Conservation (phyloP, 1,139 yeast genomes). For the Lodderomyces parapsilosis region DNA sequence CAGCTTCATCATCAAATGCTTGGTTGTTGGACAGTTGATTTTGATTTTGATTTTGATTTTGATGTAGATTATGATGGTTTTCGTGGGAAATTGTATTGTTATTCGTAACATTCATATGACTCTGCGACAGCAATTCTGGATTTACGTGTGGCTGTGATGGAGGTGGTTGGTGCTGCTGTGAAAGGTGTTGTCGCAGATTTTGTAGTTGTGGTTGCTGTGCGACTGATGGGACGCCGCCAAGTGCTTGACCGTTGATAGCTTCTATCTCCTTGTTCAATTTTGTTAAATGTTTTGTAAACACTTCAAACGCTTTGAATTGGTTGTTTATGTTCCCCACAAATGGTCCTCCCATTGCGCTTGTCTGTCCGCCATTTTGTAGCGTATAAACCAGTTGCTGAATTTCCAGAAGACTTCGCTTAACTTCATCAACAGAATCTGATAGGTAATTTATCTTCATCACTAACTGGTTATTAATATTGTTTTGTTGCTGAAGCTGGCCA, state of each 20-base stretch:
- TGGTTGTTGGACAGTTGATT: not conserved
- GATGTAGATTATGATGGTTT: constrained; percentile 1
- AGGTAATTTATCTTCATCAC: constrained; percentile 26
- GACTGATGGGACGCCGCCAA: constrained; percentile 8
- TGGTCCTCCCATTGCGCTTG: not conserved
- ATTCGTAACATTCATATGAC: not conserved
- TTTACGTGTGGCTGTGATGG: constrained; percentile 8
- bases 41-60: constrained; percentile 1
- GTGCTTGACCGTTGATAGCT: constrained; percentile 12
- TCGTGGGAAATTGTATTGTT: not conserved
- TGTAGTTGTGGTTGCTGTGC: constrained; percentile 9
- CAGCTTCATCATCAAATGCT: constrained; percentile 14
- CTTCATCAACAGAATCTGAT: constrained; percentile 22
- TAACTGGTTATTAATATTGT: constrained; percentile 24
- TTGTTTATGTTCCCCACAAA: constrained; percentile 6
- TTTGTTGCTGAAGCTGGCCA: constrained; percentile 20
- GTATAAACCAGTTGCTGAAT: constrained; percentile 15
- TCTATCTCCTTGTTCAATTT: constrained; percentile 27
- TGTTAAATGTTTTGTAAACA: constrained; percentile 23
- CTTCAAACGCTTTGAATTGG: constrained; percentile 19
- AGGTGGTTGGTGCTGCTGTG: constrained; percentile 7
- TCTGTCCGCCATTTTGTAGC: constrained; percentile 8
- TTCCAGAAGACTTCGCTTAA: constrained; percentile 14
- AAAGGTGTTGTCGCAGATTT: constrained; percentile 10
- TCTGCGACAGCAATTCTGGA: constrained; percentile 6